A percentile compares a stretch with the other conserved stretches of the same genome.
Evolutionary conservation across 441 rosid genomes (phyloP).

Genomic region (Aleurites moluccanus): DNA sequence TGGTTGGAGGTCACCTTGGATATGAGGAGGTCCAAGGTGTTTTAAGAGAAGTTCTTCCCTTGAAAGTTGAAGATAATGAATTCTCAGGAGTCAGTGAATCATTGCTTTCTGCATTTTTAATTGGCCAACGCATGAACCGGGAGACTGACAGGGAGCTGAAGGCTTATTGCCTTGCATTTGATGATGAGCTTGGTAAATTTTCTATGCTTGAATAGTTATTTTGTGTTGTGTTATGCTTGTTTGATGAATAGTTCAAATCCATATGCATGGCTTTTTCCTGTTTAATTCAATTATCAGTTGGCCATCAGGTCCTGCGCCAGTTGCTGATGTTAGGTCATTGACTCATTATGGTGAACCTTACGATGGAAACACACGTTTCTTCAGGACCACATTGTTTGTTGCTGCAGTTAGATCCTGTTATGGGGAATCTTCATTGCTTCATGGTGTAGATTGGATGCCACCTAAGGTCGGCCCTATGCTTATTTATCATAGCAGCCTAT

Average conservation of each 20-base stretch:
- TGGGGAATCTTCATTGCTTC: conserved; percentile 91
- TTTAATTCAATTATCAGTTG: conserved; percentile 28
- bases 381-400: conserved; percentile 81
- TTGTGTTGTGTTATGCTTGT: conserved; percentile 6
- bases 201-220: background rate
- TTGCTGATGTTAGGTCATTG: conserved; percentile 89
- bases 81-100: conserved; percentile 66
- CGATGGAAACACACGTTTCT: conserved; percentile 92
- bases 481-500: conserved; percentile 11
- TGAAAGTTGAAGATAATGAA: conserved; percentile 41
- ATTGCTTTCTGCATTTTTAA: conserved; percentile 87
- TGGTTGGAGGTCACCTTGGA: conserved; percentile 96
- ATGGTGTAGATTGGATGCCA: conserved; percentile 99
- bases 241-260: background rate
- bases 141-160: conserved; percentile 94
- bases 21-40: conserved; percentile 94
- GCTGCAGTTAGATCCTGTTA: conserved; percentile 95
- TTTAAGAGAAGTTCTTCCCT: conserved; percentile 79
- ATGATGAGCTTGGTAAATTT: conserved; percentile 84
- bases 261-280: conserved; percentile 18
- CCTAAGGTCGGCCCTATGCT: conserved; percentile 60
- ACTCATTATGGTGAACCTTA: conserved; percentile 99
- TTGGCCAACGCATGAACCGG: conserved; percentile 96
- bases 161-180: conserved; percentile 96
- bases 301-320: conserved; percentile 65